These are phyloP conservation scores for Blastomyces emzantsi DNA, from an alignment of 2,329 filamentous ascomycete species.

Conservation along the genomic window DNA sequence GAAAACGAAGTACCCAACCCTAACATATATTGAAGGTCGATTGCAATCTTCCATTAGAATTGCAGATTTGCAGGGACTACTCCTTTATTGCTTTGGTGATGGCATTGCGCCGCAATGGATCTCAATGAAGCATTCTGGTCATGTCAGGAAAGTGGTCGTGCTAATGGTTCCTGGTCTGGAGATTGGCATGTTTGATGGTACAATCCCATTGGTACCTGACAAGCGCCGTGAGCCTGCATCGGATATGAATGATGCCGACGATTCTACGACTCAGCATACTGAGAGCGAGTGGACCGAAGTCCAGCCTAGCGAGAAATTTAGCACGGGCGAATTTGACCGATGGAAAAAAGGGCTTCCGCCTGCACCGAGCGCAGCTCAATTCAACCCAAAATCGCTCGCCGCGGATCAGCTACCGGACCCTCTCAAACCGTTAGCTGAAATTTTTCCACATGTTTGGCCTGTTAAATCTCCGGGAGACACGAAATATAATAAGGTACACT, in stretches of 20 bases:
- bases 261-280: slow-evolving; percentile 7
- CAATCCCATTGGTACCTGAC: slow-evolving; percentile 25
- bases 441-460: slow-evolving; percentile 86
- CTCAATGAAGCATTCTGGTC: slow-evolving; percentile 47
- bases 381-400: slow-evolving; percentile 27
- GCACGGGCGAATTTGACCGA: slow-evolving; percentile 28
- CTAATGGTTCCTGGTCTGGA: slow-evolving; percentile 91
- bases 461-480: slow-evolving; percentile 81
- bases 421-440: slow-evolving; percentile 61
- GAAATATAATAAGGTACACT: slow-evolving; percentile 70
- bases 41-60: slow-evolving; percentile 49
- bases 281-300: slow-evolving; percentile 4
- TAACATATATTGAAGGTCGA: slow-evolving; percentile 46
- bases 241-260: slow-evolving; percentile 8
- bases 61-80: slow-evolving; percentile 49
- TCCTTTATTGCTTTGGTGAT: slow-evolving; percentile 55
- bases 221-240: slow-evolving; percentile 24
- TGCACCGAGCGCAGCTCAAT: slow-evolving; percentile 21
- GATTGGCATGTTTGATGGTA: slow-evolving; percentile 72
- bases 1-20: slow-evolving; percentile 44
- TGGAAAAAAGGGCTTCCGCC: slow-evolving; percentile 35
- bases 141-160: slow-evolving; percentile 66
- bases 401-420: slow-evolving; percentile 36
- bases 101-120: slow-evolving; percentile 55
- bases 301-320: slow-evolving; percentile 15